A percentile compares a stretch with the other conserved stretches of the same genome.
These are phyloP conservation scores for Fragaria vesca DNA, from an alignment of 306 rosid species.

Conservation along the genomic window DNA sequence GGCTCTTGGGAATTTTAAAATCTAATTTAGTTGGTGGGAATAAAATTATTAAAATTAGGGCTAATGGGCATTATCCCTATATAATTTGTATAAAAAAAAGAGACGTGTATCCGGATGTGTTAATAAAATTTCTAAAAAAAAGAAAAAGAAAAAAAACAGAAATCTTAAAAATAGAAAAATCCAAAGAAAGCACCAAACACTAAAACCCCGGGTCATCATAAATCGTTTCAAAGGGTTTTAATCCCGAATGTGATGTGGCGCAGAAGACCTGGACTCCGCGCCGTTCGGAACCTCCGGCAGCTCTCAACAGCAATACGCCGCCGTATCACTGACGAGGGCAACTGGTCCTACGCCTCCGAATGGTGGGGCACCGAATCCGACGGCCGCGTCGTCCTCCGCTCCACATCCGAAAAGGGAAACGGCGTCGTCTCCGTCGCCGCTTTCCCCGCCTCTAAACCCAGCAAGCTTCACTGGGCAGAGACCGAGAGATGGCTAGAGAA, in stretches of 20 bases:
- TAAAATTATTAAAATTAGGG: no score
- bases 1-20: no score
- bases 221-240: no score
- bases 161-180: no score
- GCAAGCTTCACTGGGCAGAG: conserved; percentile 49
- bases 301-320: conserved; percentile 56
- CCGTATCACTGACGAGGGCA: conserved; percentile 69
- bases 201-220: no score
- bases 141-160: no score
- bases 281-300: conserved; percentile 41
- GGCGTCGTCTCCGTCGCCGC: conserved; percentile 78
- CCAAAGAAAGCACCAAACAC: no score
- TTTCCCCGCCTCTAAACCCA: conserved; percentile 74
- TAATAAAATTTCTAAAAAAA: no score
- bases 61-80: no score
- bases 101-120: no score
- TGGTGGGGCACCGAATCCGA: conserved; percentile 76
- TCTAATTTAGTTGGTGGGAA: no score
- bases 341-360: conserved; percentile 86
- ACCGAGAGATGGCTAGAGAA: conserved; percentile 67
- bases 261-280: conserved; percentile 21
- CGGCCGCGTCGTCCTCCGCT: conserved; percentile 58
- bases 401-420: conserved; percentile 75
- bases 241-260: conserved; percentile 41
- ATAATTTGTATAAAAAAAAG: no score